Evolutionary conservation across 805 yeast genomes (phyloP).

Genomic region (Metschnikowia corniflorae): DNA sequence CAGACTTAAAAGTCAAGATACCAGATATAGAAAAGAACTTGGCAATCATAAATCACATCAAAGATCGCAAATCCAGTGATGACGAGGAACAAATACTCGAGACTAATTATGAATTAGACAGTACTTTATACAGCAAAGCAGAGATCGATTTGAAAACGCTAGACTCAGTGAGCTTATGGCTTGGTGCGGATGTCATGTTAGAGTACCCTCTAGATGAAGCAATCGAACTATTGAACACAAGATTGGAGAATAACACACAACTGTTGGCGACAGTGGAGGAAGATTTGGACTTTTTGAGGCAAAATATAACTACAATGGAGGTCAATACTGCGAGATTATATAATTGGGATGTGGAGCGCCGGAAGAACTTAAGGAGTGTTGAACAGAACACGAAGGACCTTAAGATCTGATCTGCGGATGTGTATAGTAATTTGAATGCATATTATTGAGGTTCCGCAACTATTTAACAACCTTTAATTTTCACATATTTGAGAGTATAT

Average conservation of each 20-base stretch:
- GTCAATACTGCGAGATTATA: slow-evolving; percentile 92
- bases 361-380: slow-evolving; percentile 44
- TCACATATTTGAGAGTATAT: too few species aligned
- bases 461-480: too few species aligned
- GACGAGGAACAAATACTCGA: slow-evolving; percentile 40
- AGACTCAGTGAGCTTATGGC: slow-evolving; percentile 75
- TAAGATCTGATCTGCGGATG: too few species aligned
- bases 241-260: slow-evolving; percentile 59
- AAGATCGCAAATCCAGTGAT: slow-evolving; percentile 40
- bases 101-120: slow-evolving; percentile 89
- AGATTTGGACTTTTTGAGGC: slow-evolving; percentile 79
- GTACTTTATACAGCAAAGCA: slow-evolving; percentile 86
- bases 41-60: slow-evolving; percentile 62
- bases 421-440: not conserved
- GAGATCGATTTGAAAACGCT: slow-evolving; percentile 54
- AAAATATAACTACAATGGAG: slow-evolving; percentile 94
- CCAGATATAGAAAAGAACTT: slow-evolving; percentile 93
- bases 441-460: not conserved
- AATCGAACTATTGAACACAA: slow-evolving; percentile 55
- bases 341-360: slow-evolving; percentile 83
- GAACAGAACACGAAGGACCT: slow-evolving; percentile 27
- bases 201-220: slow-evolving; percentile 94
- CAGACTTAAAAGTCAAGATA: slow-evolving; percentile 60
- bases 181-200: slow-evolving; percentile 98
- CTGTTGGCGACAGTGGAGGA: slow-evolving; percentile 65